Evolutionary conservation across 2,329 filamentous ascomycete genomes (phyloP), one percentile per base, ranked within the genome.

Genomic region (Colletotrichum simmondsii): DNA sequence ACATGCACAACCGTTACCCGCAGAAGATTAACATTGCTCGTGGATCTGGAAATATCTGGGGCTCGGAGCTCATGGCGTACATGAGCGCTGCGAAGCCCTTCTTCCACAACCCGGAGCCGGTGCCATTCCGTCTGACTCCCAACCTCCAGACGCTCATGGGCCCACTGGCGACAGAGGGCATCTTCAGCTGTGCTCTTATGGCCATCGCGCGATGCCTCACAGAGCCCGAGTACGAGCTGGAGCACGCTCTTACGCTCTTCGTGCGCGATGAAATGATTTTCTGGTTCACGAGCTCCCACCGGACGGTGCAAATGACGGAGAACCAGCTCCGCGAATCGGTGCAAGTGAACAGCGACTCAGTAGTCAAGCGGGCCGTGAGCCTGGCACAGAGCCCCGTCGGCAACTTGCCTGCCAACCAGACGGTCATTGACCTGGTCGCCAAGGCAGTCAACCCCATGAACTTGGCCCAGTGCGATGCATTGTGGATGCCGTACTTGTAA

Each of bases 181-280:
- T 99, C 80, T 99, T 97, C 83, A 93, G 94, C n/a, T 94, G 94
- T 78, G 93, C 95, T 1, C 90, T 99, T 77, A 98, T 99, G 95
- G 95, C 95, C 1, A 98, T 99, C 79, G 96, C 96, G 7, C 92
- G 97, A 59, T 98, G 95, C 83, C 88, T 99, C 74, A 97, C 95
- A 14, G 95, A 98, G 79, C 94, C 95, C 30, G 91, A 94, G 80
- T 90, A 91, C 78, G 95, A 98, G 82, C 90, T 99, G n/a, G 97
- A 98, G 81, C 95, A 98, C 82, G 95, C 97, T 73, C 89, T 99
- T 62, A 94, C 93, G 69, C 90, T 99, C 72, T 98, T 98, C 82
- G 97, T 99, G 75, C 92, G 97, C 7, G 97, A 99, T 79, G 97
- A 99, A 84, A 97, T 99, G 90, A 95, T 96, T 76, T 97, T 95